Evolutionary conservation across 176 grass and related monocot species (phyloP).

Genomic region (Carex littledalei): DNA sequence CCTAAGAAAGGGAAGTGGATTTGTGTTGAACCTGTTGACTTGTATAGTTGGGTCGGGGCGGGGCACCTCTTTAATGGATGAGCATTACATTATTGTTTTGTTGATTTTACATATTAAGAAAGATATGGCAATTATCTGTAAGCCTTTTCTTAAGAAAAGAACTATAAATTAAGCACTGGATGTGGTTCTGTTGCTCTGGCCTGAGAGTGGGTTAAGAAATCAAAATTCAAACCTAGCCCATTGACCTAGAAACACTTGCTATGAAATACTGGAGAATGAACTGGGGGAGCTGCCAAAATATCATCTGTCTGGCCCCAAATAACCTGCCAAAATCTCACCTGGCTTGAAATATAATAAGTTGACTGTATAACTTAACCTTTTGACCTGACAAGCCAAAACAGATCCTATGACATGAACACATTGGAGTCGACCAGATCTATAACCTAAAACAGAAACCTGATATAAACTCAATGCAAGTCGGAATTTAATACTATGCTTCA

Average conservation of each 20-base stretch:
- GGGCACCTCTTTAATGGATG: not conserved
- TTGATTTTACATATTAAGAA: not conserved
- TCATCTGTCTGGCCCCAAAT: not conserved
- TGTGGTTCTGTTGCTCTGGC: not conserved
- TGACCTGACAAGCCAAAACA: not conserved
- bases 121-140: not conserved
- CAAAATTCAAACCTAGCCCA: not conserved
- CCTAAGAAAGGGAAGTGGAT: too few relatives aligned
- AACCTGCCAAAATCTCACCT: not conserved
- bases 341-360: not conserved
- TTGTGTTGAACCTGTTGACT: not conserved
- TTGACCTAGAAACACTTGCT: not conserved
- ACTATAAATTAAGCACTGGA: not conserved
- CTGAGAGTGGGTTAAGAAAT: not conserved
- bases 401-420: not conserved
- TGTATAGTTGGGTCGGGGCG: not conserved
- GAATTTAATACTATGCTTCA: not conserved
- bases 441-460: not conserved
- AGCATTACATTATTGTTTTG: not conserved
- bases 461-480: not conserved
- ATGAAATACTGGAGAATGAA: not conserved
- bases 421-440: not conserved
- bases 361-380: not conserved
- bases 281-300: not conserved
- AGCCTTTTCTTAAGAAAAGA: not conserved